Evolutionary conservation across 225 moss, liverwort and hornwort species (phyloP), one percentile per base, ranked within the genome.

Genomic region (Physcomitrium patens): DNA sequence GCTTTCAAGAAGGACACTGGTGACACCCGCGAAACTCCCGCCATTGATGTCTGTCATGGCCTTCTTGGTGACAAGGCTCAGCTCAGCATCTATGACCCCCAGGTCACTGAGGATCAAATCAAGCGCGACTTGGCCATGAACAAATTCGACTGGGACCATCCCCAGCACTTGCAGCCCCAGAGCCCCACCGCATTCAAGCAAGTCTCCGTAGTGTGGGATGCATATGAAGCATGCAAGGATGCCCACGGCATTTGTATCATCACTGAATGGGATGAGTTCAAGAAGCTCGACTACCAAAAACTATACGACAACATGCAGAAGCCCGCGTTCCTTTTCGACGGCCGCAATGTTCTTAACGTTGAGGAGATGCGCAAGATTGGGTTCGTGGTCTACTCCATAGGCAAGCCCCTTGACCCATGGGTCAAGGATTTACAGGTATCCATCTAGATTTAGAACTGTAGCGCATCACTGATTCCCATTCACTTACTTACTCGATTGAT

Each of bases 71-170:
- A 96, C 81, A 96, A 94, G 79, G 94, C 94, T 22, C 75, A 79
- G 6, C 82, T 94, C 6, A 92, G 82, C 44, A 89, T 96, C 48
- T 96, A 92, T 65, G 94, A 96, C 65, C 94, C 92, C 0, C 92
- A 96, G 68, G 94, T 96, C 10, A 94, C 92, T 0, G 96, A 94
- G 71, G 96, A 94, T 2, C 96, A 96, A 92, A 94, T 94, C 80
- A 96, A 84, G 85, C 86, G 91, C 12, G 96, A 96, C 58, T 68
- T 96, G 11, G 83, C 91, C 1, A 93, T 96, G 93, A 92, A 90
- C 84, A 93, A 96, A 80, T 96, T 96, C 78, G 96, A 96, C 64
- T 96, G 96, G 96, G 96, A 93, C 64, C 96, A 96, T 20, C 93
- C 96, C 10, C 91, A 91, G 83, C 96, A 96, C 69, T 74, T 96